phyloP scores from a whole-genome alignment of 2,329 filamentous ascomycete genomes.

The Diplodia intermedia region DNA sequence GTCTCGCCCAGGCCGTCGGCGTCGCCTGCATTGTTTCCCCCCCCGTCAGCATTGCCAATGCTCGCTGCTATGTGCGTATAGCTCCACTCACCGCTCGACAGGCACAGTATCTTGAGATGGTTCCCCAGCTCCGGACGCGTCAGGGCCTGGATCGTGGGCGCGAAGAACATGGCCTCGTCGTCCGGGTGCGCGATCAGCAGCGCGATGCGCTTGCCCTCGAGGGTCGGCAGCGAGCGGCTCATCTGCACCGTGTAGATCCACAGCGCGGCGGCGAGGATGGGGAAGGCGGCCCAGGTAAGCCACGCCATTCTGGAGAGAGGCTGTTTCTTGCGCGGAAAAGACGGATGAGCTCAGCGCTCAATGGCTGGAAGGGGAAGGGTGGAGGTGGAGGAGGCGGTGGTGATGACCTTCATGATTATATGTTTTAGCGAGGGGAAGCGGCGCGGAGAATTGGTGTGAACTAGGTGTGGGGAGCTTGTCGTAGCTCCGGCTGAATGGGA shows the following conservation, averaged over 20 bases:
- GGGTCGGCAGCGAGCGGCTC: slow-evolving; percentile 63
- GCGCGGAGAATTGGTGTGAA: slow-evolving; percentile 8
- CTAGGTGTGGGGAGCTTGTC: slow-evolving; percentile 4
- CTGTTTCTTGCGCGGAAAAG: not conserved
- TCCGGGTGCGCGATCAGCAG: slow-evolving; percentile 96
- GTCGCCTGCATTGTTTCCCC: slow-evolving; percentile 62
- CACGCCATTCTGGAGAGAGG: slow-evolving; percentile 48
- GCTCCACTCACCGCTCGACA: slow-evolving; percentile 73
- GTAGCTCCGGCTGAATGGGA: slow-evolving; percentile 19
- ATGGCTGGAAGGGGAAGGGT: slow-evolving; percentile 5
- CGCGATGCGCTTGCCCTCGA: slow-evolving; percentile 85
- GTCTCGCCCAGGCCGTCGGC: slow-evolving; percentile 86
- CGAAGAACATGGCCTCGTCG: slow-evolving; percentile 99
- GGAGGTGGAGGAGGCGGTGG: slow-evolving; percentile 4
- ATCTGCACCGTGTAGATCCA: slow-evolving; percentile 58
- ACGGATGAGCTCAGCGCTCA: slow-evolving; percentile 18
- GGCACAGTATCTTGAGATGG: slow-evolving; percentile 90
- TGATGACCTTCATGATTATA: slow-evolving; percentile 21
- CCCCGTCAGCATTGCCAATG: slow-evolving; percentile 31
- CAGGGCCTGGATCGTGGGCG: slow-evolving; percentile 84
- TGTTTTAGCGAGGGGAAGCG: slow-evolving; percentile 1
- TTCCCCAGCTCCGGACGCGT: slow-evolving; percentile 81
- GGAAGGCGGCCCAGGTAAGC: slow-evolving; percentile 49
- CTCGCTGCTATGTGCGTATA: not conserved
- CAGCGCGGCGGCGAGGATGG: slow-evolving; percentile 51